Conservation (phyloP, 805 yeast genomes). For the Nakazawaea ernobii region DNA sequence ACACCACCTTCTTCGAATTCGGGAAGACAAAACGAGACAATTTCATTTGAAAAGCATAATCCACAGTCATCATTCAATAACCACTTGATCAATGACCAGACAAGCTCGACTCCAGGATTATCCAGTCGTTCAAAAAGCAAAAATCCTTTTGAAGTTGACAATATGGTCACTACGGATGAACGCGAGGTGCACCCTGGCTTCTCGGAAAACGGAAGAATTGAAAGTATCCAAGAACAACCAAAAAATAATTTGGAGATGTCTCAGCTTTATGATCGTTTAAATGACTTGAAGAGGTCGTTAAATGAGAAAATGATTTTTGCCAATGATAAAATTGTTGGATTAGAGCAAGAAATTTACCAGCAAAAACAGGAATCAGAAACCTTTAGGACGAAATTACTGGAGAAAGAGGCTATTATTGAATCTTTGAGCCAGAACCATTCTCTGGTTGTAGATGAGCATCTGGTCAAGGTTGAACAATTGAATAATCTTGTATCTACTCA, state of each 20-base stretch:
- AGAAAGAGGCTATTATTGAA: neutral
- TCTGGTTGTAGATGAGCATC: neutral
- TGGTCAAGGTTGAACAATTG: neutral
- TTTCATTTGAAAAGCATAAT: too few species aligned
- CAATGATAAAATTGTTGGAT: slow-evolving; percentile 4
- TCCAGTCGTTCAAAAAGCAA: too few species aligned
- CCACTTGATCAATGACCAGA: too few species aligned
- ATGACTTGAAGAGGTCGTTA: slow-evolving; percentile 6
- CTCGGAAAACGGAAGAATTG: too few species aligned
- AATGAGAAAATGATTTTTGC: slow-evolving; percentile 9
- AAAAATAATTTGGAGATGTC: neutral
- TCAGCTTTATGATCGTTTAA: slow-evolving; percentile 3
- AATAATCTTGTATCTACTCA: neutral
- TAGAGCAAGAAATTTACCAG: neutral
- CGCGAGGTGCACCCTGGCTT: too few species aligned
- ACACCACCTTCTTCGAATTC: too few species aligned
- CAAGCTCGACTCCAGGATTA: too few species aligned
- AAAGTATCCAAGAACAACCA: neutral
- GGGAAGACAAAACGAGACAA: too few species aligned
- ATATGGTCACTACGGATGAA: too few species aligned
- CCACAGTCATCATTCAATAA: too few species aligned
- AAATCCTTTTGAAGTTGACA: too few species aligned
- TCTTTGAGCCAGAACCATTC: neutral
- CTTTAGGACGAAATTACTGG: neutral
- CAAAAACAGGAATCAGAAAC: neutral